Evolutionary conservation across 768 basidiomycete species (phyloP).

Genomic region (Leccinum broughii): DNA sequence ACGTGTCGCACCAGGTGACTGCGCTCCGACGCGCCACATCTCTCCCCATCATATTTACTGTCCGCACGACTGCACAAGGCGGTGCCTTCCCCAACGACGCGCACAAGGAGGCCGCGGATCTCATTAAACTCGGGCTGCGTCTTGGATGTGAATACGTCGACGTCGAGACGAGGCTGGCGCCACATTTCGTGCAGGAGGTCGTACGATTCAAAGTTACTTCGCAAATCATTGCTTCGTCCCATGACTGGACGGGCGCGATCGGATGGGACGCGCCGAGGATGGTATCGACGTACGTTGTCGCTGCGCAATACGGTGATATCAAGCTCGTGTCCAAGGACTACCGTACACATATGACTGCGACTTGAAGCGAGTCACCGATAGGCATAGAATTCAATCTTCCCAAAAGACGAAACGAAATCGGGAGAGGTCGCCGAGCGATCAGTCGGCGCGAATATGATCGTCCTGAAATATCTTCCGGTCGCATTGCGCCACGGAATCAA

Average conservation of each 20-base stretch:
- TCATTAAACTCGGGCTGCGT: slow-evolving; percentile 76
- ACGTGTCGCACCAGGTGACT: slow-evolving; percentile 81
- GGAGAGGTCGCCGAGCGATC: background rate
- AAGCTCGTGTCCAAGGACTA: slow-evolving; percentile 84
- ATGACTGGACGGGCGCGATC: slow-evolving; percentile 87
- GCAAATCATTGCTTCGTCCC: slow-evolving; percentile 89
- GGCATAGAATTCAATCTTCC: background rate
- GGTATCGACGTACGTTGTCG: slow-evolving; percentile 67
- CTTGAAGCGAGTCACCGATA: no score
- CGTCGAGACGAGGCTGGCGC: slow-evolving; percentile 78
- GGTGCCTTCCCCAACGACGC: slow-evolving; percentile 86
- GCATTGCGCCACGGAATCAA: slow-evolving; percentile 15
- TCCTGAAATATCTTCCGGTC: background rate
- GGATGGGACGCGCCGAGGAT: slow-evolving; percentile 73
- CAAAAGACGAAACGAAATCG: background rate
- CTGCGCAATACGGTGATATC: slow-evolving; percentile 76
- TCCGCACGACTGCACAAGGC: slow-evolving; percentile 85
- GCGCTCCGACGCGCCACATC: slow-evolving; percentile 72
- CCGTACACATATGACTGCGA: no score
- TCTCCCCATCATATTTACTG: slow-evolving; percentile 91
- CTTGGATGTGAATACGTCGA: slow-evolving; percentile 92
- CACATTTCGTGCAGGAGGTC: slow-evolving; percentile 59
- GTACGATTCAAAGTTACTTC: slow-evolving; percentile 64
- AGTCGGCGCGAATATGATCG: background rate
- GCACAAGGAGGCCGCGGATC: slow-evolving; percentile 66